phyloP scores from a whole-genome alignment of 371 early-diverging fungal genomes.

The Mortierella sp. region DNA sequence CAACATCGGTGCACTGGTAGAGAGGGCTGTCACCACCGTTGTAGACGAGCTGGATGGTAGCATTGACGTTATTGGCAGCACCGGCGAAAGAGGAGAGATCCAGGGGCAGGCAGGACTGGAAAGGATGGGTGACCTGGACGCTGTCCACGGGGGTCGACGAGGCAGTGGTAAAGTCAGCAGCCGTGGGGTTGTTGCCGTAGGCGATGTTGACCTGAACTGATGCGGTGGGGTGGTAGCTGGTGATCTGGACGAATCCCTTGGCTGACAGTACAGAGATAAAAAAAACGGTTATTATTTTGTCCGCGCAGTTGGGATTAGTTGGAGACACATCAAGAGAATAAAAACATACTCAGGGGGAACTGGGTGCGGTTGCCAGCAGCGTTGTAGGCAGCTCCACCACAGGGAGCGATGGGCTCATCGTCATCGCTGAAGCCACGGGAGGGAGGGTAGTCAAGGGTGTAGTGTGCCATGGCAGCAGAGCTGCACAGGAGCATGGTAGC shows the following conservation, averaged over 20 bases:
- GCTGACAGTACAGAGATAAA: constrained; percentile 15
- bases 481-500: constrained; percentile 47
- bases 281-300: too few relatives aligned
- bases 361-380: constrained; percentile 57
- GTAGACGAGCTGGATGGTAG: constrained; percentile 69
- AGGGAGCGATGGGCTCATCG: constrained; percentile 65
- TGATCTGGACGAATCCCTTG: constrained; percentile 66
- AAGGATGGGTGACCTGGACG: constrained; percentile 59
- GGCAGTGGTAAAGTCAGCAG: constrained; percentile 51
- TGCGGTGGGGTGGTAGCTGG: constrained; percentile 63
- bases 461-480: constrained; percentile 63
- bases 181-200: constrained; percentile 59
- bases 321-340: neutral
- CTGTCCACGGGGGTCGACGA: constrained; percentile 51
- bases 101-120: constrained; percentile 60
- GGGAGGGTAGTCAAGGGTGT: constrained; percentile 63
- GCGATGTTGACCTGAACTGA: constrained; percentile 62
- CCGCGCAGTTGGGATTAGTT: neutral
- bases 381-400: constrained; percentile 62
- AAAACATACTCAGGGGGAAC: constrained; percentile 62
- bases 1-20: constrained; percentile 74
- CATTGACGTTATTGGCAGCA: constrained; percentile 63
- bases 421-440: constrained; percentile 69
- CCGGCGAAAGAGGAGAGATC: constrained; percentile 52
- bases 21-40: constrained; percentile 71